These are phyloP conservation scores for Cyamopsis tetragonoloba DNA, from an alignment of 306 rosid species.

Conservation along the genomic window DNA sequence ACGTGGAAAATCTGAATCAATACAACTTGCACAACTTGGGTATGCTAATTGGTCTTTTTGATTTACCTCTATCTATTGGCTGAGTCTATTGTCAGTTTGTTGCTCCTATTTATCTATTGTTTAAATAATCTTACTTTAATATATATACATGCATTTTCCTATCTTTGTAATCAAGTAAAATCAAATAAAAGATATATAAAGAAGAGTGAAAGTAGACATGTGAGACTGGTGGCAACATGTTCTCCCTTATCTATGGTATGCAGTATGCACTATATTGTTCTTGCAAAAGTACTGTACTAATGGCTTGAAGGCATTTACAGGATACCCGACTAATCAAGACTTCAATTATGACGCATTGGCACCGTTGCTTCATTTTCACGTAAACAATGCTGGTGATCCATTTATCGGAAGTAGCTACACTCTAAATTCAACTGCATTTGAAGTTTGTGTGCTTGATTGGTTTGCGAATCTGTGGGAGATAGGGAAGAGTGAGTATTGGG, in stretches of 20 bases:
- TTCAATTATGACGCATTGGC: constrained; percentile 50
- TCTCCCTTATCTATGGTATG: too few species aligned
- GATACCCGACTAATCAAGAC: constrained; percentile 36
- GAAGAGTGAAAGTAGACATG: too few species aligned
- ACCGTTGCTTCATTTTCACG: constrained; percentile 53
- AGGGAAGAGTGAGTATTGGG: constrained; percentile 62
- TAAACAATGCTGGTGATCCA: constrained; percentile 69
- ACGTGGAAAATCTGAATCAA: neutral
- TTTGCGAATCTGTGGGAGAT: constrained; percentile 70
- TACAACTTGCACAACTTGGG: neutral
- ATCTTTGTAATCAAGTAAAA: too few species aligned
- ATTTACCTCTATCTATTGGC: too few species aligned
- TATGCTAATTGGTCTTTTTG: neutral
- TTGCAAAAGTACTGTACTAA: too few species aligned
- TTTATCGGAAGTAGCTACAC: constrained; percentile 48
- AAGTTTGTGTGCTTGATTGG: constrained; percentile 70
- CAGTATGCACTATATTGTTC: too few species aligned
- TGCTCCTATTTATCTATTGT: too few species aligned
- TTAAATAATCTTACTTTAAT: too few species aligned
- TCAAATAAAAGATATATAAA: too few species aligned
- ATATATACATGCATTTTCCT: too few species aligned
- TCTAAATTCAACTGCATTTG: constrained; percentile 54
- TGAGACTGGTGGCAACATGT: too few species aligned
- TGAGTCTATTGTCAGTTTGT: too few species aligned
- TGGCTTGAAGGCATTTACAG: neutral